Conservation (phyloP, 306 rosid species). For the Erythrophleum fordii region DNA sequence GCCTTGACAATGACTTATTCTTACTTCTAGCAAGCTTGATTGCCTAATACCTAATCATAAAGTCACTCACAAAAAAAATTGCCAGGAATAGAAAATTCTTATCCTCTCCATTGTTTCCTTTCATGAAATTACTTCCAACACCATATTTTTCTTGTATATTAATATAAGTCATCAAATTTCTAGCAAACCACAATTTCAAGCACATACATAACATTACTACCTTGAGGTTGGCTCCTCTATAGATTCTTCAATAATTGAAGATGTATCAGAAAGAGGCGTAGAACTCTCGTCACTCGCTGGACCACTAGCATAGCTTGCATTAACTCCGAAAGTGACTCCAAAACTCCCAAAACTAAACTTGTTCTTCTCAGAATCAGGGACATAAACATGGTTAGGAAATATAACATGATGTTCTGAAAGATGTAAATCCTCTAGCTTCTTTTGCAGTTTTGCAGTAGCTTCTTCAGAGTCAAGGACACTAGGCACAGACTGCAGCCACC, state of each 20-base stretch:
- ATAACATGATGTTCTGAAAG: slow-evolving; percentile 59
- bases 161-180: slow-evolving; percentile 44
- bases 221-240: slow-evolving; percentile 36
- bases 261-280: slow-evolving; percentile 50
- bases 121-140: background rate
- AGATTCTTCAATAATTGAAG: slow-evolving; percentile 52
- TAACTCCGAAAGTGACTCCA: slow-evolving; percentile 53
- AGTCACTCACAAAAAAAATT: background rate
- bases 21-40: too few relatives aligned
- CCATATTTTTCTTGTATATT: background rate
- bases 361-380: slow-evolving; percentile 64
- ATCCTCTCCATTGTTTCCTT: background rate
- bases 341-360: slow-evolving; percentile 74
- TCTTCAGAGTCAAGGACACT: slow-evolving; percentile 49
- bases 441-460: slow-evolving; percentile 52
- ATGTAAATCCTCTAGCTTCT: slow-evolving; percentile 55
- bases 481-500: slow-evolving; percentile 41
- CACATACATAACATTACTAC: background rate
- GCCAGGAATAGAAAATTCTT: background rate
- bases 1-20: background rate
- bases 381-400: slow-evolving; percentile 66
- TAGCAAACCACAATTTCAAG: background rate
- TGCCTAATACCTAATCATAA: background rate
- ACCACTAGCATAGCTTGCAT: slow-evolving; percentile 34
- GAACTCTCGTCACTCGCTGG: slow-evolving; percentile 58